phyloP scores from a whole-genome alignment of 495 filamentous ascomycete species.

The Aspergillus ostianus region DNA sequence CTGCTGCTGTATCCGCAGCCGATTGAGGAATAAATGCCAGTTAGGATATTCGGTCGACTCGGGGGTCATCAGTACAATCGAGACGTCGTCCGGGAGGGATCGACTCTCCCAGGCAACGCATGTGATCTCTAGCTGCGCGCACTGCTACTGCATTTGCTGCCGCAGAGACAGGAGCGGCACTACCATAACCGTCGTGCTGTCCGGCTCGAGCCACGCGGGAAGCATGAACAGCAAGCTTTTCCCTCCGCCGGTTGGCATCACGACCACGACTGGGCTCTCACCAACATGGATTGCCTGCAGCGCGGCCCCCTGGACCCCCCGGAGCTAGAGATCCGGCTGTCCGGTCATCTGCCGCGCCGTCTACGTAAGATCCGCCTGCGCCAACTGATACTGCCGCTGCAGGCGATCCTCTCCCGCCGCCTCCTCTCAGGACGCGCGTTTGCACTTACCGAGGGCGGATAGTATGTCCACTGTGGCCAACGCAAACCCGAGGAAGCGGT shows the following conservation, averaged over 20 bases:
- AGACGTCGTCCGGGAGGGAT: constrained; percentile 7
- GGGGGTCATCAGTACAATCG: constrained; percentile 21
- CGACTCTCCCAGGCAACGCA: constrained; percentile 17
- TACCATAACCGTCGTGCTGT: constrained; percentile 17
- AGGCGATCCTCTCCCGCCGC: neutral
- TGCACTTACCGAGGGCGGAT: neutral
- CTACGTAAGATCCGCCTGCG: neutral
- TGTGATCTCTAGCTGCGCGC: constrained; percentile 6
- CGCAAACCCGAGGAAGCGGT: neutral
- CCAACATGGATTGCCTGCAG: constrained; percentile 9
- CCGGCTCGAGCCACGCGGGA: constrained; percentile 8
- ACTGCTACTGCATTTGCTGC: constrained; percentile 14
- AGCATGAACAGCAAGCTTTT: constrained; percentile 29
- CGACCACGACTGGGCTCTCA: constrained; percentile 13
- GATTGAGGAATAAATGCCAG: constrained; percentile 24
- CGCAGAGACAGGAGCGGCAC: constrained; percentile 18
- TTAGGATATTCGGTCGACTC: constrained; percentile 10
- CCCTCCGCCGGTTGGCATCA: constrained; percentile 19
- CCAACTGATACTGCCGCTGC: neutral
- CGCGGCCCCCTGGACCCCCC: neutral
- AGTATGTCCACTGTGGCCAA: neutral
- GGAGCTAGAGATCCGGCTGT: neutral
- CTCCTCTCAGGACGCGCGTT: neutral
- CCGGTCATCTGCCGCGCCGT: neutral
- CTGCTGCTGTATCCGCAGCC: constrained; percentile 8